Evolutionary conservation across 306 rosid genomes (phyloP), one percentile per base, ranked within the genome.

Genomic region (Alnus rubra): DNA sequence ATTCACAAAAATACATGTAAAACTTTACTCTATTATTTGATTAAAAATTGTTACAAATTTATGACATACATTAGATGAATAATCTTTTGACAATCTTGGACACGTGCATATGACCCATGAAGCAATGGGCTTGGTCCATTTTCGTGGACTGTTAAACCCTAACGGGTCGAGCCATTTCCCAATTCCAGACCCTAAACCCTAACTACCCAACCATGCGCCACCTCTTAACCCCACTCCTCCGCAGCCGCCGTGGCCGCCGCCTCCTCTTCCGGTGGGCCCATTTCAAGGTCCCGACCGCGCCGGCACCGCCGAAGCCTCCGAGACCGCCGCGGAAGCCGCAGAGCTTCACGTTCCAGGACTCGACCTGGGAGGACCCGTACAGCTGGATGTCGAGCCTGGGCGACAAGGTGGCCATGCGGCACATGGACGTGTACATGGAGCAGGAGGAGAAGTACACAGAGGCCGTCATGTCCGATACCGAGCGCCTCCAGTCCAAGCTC

Each of bases 361-460:
- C 81, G 39, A 85, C 91, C 50, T 93, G 97, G 99, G 97, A 91
- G 76, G 99, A 95, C 71, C 82, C 90, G 5, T 95, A 95, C 83
- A 90, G 92, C 79, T 95, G 97, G 98, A 95, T 95, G 97, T 89
- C 97, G 42, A 83, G 76, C 68, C 80, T 95, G 54, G 85, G 53
- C 80, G 97, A 95, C 86, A 91, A 92, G 74, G 98, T 95, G 11
- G 94, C 98, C 35, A 91, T 91, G 96, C 91, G 96, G 18, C 99
- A 93, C 67, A 90, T 95, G 98, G 96, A 95, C 71, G 90, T 95
- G 71, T 95, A 87, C 85, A 95, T 93, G 94, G 99, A 95, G 82
- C 98, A 90, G 75, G 99, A 93, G 78, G 98, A 95, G 90, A 95
- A 95, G 87, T 91, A 90, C 80, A 78, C 89, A 0, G 96, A 93